These are phyloP conservation scores for Babesia ovata DNA, from an alignment of 169 alveolate genomes.

Conservation along the genomic window DNA sequence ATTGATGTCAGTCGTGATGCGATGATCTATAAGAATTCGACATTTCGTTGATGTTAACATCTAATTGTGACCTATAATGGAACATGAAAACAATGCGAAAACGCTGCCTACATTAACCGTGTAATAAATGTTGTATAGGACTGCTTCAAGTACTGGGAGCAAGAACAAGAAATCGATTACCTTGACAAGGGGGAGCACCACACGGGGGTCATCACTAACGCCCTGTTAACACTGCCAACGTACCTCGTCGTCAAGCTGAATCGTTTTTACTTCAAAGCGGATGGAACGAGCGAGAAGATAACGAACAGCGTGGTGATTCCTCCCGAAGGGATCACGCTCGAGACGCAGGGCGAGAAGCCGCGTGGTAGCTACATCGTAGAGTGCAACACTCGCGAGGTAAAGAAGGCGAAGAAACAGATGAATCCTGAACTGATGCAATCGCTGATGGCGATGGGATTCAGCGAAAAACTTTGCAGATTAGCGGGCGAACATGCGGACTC, in stretches of 20 bases:
- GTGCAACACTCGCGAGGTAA: conserved; percentile 27
- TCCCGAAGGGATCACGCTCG: conserved; percentile 68
- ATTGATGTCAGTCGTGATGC: no score
- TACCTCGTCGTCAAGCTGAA: conserved; percentile 67
- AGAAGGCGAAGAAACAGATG: conserved; percentile 17
- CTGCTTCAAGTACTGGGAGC: conserved; percentile 44
- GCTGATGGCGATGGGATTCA: conserved; percentile 66
- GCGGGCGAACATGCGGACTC: conserved; percentile 32
- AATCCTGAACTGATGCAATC: conserved; percentile 16
- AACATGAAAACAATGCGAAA: no score
- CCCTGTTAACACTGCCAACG: conserved; percentile 51
- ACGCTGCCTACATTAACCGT: no score
- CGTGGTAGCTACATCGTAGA: conserved; percentile 66
- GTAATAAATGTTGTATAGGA: not conserved
- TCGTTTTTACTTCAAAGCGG: conserved; percentile 70
- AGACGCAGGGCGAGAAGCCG: conserved; percentile 63
- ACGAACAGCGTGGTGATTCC: conserved; percentile 45
- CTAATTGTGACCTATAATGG: no score
- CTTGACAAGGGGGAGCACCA: conserved; percentile 23
- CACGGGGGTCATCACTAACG: conserved; percentile 30
- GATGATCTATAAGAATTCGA: no score
- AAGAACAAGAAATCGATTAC: conserved; percentile 47
- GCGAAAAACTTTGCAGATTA: conserved; percentile 22
- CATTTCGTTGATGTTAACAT: no score
- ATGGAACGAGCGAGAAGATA: conserved; percentile 72